phyloP scores from a whole-genome alignment of 2,329 filamentous ascomycete species.

The Fusarium verticillioides region DNA sequence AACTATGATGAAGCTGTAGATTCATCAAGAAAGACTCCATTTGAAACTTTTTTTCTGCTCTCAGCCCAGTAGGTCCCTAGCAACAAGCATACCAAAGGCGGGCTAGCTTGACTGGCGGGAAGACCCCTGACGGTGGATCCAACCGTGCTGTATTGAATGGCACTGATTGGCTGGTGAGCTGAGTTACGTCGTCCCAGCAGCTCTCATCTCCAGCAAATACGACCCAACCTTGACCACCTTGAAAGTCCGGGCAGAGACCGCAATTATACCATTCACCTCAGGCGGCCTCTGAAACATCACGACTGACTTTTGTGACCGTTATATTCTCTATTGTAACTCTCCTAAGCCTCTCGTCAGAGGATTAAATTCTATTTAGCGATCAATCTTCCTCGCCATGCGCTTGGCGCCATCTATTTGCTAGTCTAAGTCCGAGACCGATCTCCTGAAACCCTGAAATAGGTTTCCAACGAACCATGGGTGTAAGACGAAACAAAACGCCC shows the following conservation, averaged over 20 bases:
- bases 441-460: conserved; percentile 47
- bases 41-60: conserved; percentile 44
- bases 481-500: conserved; percentile 42
- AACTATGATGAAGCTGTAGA: conserved; percentile 29
- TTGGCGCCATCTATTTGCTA: conserved; percentile 40
- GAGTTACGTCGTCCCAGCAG: conserved; percentile 38
- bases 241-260: conserved; percentile 25
- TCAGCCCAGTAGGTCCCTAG: conserved; percentile 24
- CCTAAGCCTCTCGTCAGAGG: conserved; percentile 6
- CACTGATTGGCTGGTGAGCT: conserved; percentile 43
- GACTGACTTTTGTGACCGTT: background rate
- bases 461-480: conserved; percentile 52
- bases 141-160: conserved; percentile 35
- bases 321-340: background rate
- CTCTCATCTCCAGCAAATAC: conserved; percentile 33
- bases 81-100: conserved; percentile 18
- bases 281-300: conserved; percentile 10
- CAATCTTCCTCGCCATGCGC: conserved; percentile 37
- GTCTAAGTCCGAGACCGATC: conserved; percentile 34
- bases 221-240: conserved; percentile 25
- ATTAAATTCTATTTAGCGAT: background rate
- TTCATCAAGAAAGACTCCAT: conserved; percentile 9
- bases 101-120: conserved; percentile 36
- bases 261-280: conserved; percentile 21
- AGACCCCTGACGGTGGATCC: conserved; percentile 41